Base-by-base conservation (phyloP, 768 basidiomycete species). In the Lactifluus echinatus region DNA sequence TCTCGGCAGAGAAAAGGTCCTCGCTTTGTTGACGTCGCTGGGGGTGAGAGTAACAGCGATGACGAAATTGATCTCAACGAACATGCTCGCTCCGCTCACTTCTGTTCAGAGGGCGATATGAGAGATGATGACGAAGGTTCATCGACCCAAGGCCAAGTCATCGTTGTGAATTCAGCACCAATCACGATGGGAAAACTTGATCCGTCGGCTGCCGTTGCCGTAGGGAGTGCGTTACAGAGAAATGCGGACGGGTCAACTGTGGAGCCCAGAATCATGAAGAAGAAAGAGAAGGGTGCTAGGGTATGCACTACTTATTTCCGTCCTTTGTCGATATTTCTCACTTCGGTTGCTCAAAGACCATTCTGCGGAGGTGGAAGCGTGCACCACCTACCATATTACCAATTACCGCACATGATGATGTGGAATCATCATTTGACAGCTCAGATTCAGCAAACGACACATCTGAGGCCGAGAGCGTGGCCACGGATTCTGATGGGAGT, bases 391-490 rank as follows among this genome's bases (percentile, higher is more conserved):
- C 64, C 47, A 43, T 66, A 71, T 62, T 68, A 33, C 62, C 66
- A 23, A 61, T 57, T 21, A 62, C 61, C 8, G 47, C 59, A 36
- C 70, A 66, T 14, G 69, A 68, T 33, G 72, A 75, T 28, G 76
- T 79, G 3, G 81, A 80, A n/a, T 76, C 76, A 2, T 86, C 83
- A 2, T 89, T 85, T 62, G 85, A 89, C 67, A 90, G 84, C 65
- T 90, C 87, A 8, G 84, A 89, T 68, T 87, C 85, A 33, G 82
- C 75, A n/a, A 75, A 83, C 61, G 86, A 87, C 61, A 49, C 62
- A 17, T 40, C 53, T 8, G 62, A 54, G n/a, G 52, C 36, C 14
- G 62, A 61, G 28, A 34, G 42, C 26, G 68, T 66, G 24, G 67
- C 68, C 8, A 69, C 68, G 11, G 68, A 66, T 31, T 49, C 53